Conservation (phyloP, 345 rosid genomes). For the Pugionium cornutum region DNA sequence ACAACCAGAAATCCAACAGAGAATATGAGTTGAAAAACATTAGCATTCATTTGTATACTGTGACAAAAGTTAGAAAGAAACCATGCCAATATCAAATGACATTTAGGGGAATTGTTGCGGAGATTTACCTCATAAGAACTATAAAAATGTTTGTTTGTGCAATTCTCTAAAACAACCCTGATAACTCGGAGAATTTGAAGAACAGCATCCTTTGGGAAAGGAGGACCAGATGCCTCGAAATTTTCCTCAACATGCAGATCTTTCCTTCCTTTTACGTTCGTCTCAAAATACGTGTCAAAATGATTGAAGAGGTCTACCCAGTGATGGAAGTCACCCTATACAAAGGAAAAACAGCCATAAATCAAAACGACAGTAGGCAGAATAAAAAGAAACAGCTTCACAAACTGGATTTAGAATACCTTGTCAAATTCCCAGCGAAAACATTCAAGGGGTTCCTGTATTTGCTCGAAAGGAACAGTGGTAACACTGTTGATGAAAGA, state of each 20-base stretch:
- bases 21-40: conserved; percentile 13
- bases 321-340: conserved; percentile 97
- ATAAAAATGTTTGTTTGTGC: conserved; percentile 88
- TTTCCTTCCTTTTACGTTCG: conserved; percentile 77
- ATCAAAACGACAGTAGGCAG: conserved; percentile 21
- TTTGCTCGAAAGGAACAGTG: conserved; percentile 62
- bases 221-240: conserved; percentile 65
- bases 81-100: not conserved
- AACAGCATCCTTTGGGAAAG: conserved; percentile 86
- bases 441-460: conserved; percentile 76
- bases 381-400: conserved; percentile 9
- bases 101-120: not conserved
- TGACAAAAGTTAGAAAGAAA: conserved; percentile 5
- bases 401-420: conserved; percentile 44
- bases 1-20: conserved; percentile 14
- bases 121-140: conserved; percentile 86
- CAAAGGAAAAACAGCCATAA: conserved; percentile 23
- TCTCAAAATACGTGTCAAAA: conserved; percentile 91
- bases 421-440: conserved; percentile 93
- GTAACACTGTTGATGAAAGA: conserved; percentile 74
- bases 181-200: conserved; percentile 91
- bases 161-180: conserved; percentile 87
- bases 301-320: conserved; percentile 97
- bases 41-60: not conserved
- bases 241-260: conserved; percentile 81